Percentiles rank a stretch among this genome's conserved stretches.
Conservation (phyloP, 2,329 filamentous ascomycete species). For the Domatiomyces catenatus region DNA sequence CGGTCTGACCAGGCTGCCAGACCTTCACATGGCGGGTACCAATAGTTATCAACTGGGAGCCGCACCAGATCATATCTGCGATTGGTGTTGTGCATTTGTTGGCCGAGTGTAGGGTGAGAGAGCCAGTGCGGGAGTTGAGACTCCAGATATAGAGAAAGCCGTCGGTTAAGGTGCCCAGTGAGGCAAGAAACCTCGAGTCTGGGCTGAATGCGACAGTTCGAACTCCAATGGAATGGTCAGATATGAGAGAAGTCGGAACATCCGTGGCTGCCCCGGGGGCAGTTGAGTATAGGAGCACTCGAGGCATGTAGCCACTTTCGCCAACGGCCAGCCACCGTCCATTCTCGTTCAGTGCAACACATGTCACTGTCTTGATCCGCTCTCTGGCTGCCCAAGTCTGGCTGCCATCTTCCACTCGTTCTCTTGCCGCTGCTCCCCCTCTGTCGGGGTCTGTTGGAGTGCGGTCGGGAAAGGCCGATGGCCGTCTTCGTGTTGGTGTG, state of each 20-base stretch:
- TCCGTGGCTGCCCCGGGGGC: slow-evolving; percentile 62
- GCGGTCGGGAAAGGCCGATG: slow-evolving; percentile 35
- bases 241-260: slow-evolving; percentile 66
- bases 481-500: slow-evolving; percentile 42
- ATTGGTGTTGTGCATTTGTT: slow-evolving; percentile 87
- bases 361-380: slow-evolving; percentile 85
- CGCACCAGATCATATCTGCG: slow-evolving; percentile 81
- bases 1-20: slow-evolving; percentile 50
- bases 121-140: slow-evolving; percentile 66
- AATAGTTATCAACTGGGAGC: slow-evolving; percentile 65
- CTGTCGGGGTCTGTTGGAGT: slow-evolving; percentile 32
- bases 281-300: slow-evolving; percentile 78
- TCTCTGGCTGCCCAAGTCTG: slow-evolving; percentile 80
- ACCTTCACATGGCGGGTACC: slow-evolving; percentile 86
- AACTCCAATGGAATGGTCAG: slow-evolving; percentile 82
- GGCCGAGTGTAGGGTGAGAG: slow-evolving; percentile 63
- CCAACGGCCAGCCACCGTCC: slow-evolving; percentile 79
- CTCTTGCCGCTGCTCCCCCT: slow-evolving; percentile 30
- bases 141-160: slow-evolving; percentile 87
- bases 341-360: slow-evolving; percentile 74
- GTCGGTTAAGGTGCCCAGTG: slow-evolving; percentile 76
- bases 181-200: slow-evolving; percentile 74
- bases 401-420: slow-evolving; percentile 44
- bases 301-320: slow-evolving; percentile 85
- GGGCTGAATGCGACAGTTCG: slow-evolving; percentile 77